Percentiles rank a stretch among this genome's conserved stretches.
Conservation (phyloP, 768 basidiomycete species). For the Suillus luteus region DNA sequence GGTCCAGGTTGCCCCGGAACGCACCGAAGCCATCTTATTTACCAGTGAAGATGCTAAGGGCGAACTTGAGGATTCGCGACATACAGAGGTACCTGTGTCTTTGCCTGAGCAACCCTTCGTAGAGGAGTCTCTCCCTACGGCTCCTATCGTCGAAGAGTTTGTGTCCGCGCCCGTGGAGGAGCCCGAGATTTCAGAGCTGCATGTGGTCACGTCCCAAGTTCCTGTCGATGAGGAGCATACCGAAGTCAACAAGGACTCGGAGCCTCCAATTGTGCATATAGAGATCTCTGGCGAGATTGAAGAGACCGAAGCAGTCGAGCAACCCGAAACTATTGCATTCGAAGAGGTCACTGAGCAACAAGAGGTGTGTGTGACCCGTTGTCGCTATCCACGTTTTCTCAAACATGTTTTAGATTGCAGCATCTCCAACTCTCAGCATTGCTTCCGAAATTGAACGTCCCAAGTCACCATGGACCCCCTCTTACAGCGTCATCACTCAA, state of each 20-base stretch:
- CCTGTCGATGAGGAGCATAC: neutral
- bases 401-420: constrained; percentile 1
- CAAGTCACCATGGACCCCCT: constrained; percentile 54
- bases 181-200: neutral
- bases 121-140: neutral
- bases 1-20: neutral
- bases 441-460: constrained; percentile 39
- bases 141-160: neutral
- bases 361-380: neutral
- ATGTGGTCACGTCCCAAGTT: neutral
- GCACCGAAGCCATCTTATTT: neutral
- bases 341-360: constrained; percentile 9
- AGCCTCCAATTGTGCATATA: neutral
- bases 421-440: constrained; percentile 3
- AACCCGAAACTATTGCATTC: neutral
- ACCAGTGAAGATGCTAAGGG: neutral
- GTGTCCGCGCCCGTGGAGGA: constrained; percentile 4
- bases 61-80: neutral
- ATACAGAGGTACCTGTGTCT: neutral
- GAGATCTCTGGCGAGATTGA: constrained; percentile 1
- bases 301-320: constrained; percentile 4
- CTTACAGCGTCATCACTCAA: constrained; percentile 52
- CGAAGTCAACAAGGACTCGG: neutral
- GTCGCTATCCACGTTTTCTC: neutral
- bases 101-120: neutral